Evolutionary conservation across 805 yeast genomes (phyloP).

Genomic region (Zygotorulaspora florentina): DNA sequence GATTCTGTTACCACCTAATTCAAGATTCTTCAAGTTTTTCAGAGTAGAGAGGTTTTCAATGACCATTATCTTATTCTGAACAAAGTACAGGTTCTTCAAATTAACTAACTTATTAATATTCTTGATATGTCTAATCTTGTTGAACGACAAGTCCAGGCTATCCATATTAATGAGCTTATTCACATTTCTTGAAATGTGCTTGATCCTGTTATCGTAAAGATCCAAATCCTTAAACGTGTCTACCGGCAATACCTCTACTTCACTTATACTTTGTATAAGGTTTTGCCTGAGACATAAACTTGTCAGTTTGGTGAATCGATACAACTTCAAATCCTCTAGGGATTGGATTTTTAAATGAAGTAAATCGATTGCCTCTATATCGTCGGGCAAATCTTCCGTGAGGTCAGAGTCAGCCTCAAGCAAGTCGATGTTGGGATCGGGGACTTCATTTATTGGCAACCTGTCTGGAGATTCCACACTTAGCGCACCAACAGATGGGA

Average conservation of each 20-base stretch:
- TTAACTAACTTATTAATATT: slow-evolving; percentile 61
- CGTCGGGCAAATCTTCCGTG: slow-evolving; percentile 52
- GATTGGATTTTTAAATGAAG: slow-evolving; percentile 66
- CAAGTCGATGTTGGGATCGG: slow-evolving; percentile 42
- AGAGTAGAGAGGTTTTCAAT: slow-evolving; percentile 64
- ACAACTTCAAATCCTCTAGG: slow-evolving; percentile 55
- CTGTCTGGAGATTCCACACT: background rate
- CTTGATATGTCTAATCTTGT: slow-evolving; percentile 80
- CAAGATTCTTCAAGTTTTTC: slow-evolving; percentile 59
- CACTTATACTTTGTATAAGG: slow-evolving; percentile 66
- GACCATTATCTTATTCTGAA: slow-evolving; percentile 77
- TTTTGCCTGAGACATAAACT: slow-evolving; percentile 78
- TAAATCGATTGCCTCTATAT: slow-evolving; percentile 57
- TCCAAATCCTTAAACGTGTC: slow-evolving; percentile 71
- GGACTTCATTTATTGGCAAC: slow-evolving; percentile 20
- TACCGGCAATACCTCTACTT: slow-evolving; percentile 55
- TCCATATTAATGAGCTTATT: slow-evolving; percentile 54
- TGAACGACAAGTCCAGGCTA: slow-evolving; percentile 79
- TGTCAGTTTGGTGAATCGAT: slow-evolving; percentile 54
- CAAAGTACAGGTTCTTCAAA: slow-evolving; percentile 71
- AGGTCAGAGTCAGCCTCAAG: slow-evolving; percentile 69
- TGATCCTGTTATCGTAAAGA: slow-evolving; percentile 85
- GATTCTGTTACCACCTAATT: slow-evolving; percentile 83
- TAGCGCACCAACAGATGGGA: background rate
- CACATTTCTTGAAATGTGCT: slow-evolving; percentile 73